Base-by-base conservation (phyloP, 2,329 filamentous ascomycete genomes). In the Fusarium abutilonis region DNA sequence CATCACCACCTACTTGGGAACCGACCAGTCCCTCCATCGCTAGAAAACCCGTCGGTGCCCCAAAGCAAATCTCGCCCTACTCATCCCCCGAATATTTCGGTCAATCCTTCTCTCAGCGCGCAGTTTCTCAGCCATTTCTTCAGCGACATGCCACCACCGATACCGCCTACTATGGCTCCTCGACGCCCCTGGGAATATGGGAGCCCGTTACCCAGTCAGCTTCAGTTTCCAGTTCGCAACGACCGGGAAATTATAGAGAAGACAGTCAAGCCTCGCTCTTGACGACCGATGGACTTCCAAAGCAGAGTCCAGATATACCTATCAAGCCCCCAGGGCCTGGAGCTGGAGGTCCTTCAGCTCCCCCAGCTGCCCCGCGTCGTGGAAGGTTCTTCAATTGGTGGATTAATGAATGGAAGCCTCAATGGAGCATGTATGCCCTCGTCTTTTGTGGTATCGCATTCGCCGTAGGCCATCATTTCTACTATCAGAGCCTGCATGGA, bases 351-450 rank as follows among this genome's bases (percentile, higher is more conserved):
- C 19, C 19, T 19, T 4, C 19, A 4, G 23, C 23, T 26, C 23
- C 23, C 23, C 29, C 29, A 8, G 32, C 14, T 26, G 14, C 38
- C 11, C 50, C 50, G 26, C 40, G 17, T 3, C 23, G 32, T 23
- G 26, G 8, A 11, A 43, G 17, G 8, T 21, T 59, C 3, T 32
- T 49, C 32, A 45, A 63, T 14, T 66, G 63, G 63, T 66, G 63
- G 63, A 23, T 53, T 17, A 52, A 42, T 3, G 54, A 54, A 45
- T 70, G 68, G 68, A 67, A 50, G 41, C 64, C 65, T 17, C 56
- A 58, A 11, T 70, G 68, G 68, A 70, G 63, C 32, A 70, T 70
- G 68, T 69, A 67, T 36, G 31, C 48, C 13, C 67, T 70, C 10
- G 52, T 70, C 45, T 34, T 63, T 4, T 56, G 43, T 5, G 68